Conservation (phyloP, 306 rosid species). For the Inga laurina region DNA sequence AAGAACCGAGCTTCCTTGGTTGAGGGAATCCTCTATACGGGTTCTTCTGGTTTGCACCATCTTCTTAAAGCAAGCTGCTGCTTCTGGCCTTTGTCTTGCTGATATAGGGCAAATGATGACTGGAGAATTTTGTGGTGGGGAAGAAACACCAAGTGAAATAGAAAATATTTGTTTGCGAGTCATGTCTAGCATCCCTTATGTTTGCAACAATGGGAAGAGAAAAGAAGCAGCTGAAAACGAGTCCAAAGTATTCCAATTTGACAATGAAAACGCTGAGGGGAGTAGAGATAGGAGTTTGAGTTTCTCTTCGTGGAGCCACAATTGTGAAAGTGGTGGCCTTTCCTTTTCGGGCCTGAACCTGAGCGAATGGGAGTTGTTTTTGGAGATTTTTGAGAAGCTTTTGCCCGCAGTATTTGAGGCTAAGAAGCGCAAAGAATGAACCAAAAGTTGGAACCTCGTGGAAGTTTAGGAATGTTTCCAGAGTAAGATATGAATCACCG, state of each 20-base stretch:
- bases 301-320: conserved; percentile 3
- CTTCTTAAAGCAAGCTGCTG: conserved; percentile 71
- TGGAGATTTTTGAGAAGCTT: conserved; percentile 57
- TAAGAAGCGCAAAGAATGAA: conserved; percentile 43
- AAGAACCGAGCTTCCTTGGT: conserved; percentile 56
- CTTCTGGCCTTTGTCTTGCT: conserved; percentile 75
- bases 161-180: conserved; percentile 66
- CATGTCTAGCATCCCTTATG: conserved; percentile 40
- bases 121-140: conserved; percentile 52
- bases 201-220: conserved; percentile 1
- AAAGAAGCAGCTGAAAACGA: conserved; percentile 27
- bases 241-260: neutral
- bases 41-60: conserved; percentile 78
- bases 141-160: conserved; percentile 53
- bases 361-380: conserved; percentile 66
- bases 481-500: conserved; percentile 32
- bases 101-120: conserved; percentile 87
- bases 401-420: conserved; percentile 46
- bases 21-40: conserved; percentile 74
- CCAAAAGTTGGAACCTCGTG: conserved; percentile 57
- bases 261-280: neutral
- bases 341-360: conserved; percentile 63
- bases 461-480: conserved; percentile 39
- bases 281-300: neutral
- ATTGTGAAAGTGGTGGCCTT: conserved; percentile 45